phyloP scores from a whole-genome alignment of 805 yeast genomes.

The Starmerella bombicola region DNA sequence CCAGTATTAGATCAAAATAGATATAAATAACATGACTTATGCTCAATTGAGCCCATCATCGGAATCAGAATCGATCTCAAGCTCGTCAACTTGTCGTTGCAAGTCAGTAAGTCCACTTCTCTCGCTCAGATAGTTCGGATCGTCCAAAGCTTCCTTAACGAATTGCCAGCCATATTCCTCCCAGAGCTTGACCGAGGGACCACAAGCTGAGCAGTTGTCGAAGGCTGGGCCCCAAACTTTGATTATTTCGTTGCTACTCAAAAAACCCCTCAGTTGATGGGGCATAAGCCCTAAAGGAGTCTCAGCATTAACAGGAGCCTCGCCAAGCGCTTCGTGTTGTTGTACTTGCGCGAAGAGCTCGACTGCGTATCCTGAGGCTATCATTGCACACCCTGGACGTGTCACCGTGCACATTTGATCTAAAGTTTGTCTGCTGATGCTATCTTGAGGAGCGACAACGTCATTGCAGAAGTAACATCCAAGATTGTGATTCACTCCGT shows the following conservation, averaged over 20 bases:
- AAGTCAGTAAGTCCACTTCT: conserved; percentile 67
- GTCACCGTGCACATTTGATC: conserved; percentile 99
- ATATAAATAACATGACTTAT: too few species aligned
- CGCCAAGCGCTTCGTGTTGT: conserved; percentile 48
- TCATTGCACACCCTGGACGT: conserved; percentile 84
- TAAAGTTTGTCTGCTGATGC: conserved; percentile 71
- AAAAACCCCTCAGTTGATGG: conserved; percentile 84
- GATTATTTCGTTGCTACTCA: conserved; percentile 50
- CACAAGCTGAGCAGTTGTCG: conserved; percentile 78
- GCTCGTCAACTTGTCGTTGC: conserved; percentile 56
- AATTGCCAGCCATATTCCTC: conserved; percentile 62
- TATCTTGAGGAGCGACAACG: conserved; percentile 85
- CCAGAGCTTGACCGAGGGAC: conserved; percentile 40
- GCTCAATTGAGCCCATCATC: conserved; percentile 5
- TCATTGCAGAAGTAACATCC: conserved; percentile 97
- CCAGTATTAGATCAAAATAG: too few species aligned
- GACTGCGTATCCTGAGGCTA: conserved; percentile 78
- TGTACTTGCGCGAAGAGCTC: conserved; percentile 64
- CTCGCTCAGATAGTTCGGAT: conserved; percentile 55
- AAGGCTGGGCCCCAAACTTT: conserved; percentile 63
- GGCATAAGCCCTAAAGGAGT: conserved; percentile 59
- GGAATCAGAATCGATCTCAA: conserved; percentile 28
- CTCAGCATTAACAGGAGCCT: conserved; percentile 32
- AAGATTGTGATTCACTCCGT: conserved; percentile 48
- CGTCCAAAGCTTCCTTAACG: conserved; percentile 55